Percentiles rank a stretch among this genome's conserved stretches.
Evolutionary conservation across 2,329 filamentous ascomycete species (phyloP).

Genomic region (Grosmannia serpens): DNA sequence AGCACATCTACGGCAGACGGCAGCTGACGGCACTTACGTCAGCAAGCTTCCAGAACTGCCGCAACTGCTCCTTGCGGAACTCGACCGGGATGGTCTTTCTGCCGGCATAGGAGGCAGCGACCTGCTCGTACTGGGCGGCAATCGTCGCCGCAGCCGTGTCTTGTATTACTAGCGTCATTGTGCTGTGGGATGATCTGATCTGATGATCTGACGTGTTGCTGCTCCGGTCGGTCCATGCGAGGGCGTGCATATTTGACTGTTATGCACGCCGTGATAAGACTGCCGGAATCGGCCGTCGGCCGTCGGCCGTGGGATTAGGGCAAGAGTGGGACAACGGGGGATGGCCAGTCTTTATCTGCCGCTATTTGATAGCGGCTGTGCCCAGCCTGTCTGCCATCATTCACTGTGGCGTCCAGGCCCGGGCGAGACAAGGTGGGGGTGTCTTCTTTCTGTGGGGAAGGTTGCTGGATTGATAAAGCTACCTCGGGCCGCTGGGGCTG

Average conservation of each 20-base stretch:
- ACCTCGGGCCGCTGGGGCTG: background rate
- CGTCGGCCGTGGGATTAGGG: background rate
- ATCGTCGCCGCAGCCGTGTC: background rate
- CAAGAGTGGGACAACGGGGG: background rate
- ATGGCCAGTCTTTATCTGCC: background rate
- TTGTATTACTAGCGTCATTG: background rate
- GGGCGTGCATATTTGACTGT: background rate
- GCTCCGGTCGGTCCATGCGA: background rate
- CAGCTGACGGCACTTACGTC: constrained; percentile 7
- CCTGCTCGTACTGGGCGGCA: background rate
- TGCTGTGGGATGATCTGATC: background rate
- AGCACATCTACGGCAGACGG: background rate
- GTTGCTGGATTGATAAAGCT: background rate
- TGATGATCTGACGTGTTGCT: background rate
- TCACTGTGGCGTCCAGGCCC: background rate
- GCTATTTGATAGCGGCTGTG: background rate
- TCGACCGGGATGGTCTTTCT: constrained; percentile 22
- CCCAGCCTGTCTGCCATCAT: background rate
- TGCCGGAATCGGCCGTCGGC: background rate
- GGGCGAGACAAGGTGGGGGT: background rate
- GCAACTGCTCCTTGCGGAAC: constrained; percentile 30
- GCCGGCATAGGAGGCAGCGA: background rate
- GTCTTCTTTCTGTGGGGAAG: background rate
- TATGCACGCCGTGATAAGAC: background rate
- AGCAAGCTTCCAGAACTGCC: constrained; percentile 29